These are phyloP conservation scores for Martensiomyces pterosporus DNA, from an alignment of 192 early-diverging fungal species.

Conservation along the genomic window DNA sequence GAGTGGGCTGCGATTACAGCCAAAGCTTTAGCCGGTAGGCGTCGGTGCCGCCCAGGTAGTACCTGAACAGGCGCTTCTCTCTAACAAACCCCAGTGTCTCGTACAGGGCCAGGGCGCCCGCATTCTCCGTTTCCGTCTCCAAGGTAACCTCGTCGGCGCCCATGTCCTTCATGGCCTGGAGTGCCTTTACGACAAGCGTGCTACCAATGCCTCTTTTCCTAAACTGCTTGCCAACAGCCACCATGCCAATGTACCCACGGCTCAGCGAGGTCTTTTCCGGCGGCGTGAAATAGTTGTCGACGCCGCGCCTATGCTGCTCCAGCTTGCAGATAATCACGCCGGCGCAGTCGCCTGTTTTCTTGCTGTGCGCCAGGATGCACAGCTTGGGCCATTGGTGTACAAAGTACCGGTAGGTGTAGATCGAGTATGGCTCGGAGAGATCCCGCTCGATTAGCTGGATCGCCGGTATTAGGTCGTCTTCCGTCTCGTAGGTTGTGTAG, in stretches of 20 bases:
- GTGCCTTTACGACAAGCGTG: constrained; percentile 65
- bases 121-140: constrained; percentile 88
- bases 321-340: constrained; percentile 90
- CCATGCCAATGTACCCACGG: constrained; percentile 98
- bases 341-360: constrained; percentile 53
- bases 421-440: constrained; percentile 93
- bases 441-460: constrained; percentile 85
- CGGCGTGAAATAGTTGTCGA: constrained; percentile 15
- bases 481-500: constrained; percentile 65
- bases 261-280: constrained; percentile 7
- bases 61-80: constrained; percentile 86
- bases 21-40: constrained; percentile 80
- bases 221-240: constrained; percentile 80
- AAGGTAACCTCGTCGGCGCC: constrained; percentile 81
- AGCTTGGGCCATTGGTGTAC: constrained; percentile 88
- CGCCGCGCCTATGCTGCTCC: constrained; percentile 50
- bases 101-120: constrained; percentile 80
- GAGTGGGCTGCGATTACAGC: too few relatives aligned
- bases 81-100: constrained; percentile 87
- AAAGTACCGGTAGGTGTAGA: constrained; percentile 97
- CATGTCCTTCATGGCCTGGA: constrained; percentile 68
- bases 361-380: constrained; percentile 66
- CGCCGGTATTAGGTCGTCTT: constrained; percentile 73
- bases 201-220: constrained; percentile 77
- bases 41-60: constrained; percentile 92